Conservation (phyloP, 1,284 basidiomycete genomes). For the Boletellus dicymbophilus region DNA sequence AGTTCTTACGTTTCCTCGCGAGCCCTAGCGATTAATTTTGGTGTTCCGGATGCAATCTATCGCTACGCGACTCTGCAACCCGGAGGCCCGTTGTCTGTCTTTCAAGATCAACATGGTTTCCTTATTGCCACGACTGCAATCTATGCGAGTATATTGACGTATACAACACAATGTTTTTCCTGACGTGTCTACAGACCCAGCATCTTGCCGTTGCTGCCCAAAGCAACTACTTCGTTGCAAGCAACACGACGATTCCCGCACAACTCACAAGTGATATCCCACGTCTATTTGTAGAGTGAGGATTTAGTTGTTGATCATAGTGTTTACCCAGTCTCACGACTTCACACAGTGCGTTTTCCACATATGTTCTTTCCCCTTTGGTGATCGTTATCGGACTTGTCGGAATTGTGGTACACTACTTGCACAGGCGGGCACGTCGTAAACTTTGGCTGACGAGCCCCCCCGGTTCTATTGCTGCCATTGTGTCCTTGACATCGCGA, state of each 20-base stretch:
- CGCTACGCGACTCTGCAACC: slow-evolving; percentile 42
- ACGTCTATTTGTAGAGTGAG: slow-evolving; percentile 59
- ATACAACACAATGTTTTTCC: neutral
- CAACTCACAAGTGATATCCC: slow-evolving; percentile 41
- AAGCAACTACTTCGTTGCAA: slow-evolving; percentile 52
- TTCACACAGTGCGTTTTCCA: slow-evolving; percentile 46
- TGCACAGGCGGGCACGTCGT: slow-evolving; percentile 48
- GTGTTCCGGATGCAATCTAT: slow-evolving; percentile 59
- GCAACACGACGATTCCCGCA: slow-evolving; percentile 39
- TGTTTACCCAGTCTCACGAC: slow-evolving; percentile 8
- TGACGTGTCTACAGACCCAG: slow-evolving; percentile 42
- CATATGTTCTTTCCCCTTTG: slow-evolving; percentile 47
- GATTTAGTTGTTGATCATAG: slow-evolving; percentile 1
- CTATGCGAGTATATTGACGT: slow-evolving; percentile 46
- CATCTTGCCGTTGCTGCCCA: slow-evolving; percentile 57
- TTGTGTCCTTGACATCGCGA: slow-evolving; percentile 55
- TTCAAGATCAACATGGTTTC: slow-evolving; percentile 51
- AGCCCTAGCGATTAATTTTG: slow-evolving; percentile 44
- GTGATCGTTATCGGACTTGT: slow-evolving; percentile 48
- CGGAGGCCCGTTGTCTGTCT: slow-evolving; percentile 42
- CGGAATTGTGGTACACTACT: slow-evolving; percentile 47
- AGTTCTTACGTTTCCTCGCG: slow-evolving; percentile 51
- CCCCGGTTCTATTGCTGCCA: slow-evolving; percentile 61
- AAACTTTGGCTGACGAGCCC: slow-evolving; percentile 52
- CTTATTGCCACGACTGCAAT: slow-evolving; percentile 46